Percentiles rank a stretch among this genome's conserved stretches.
phyloP scores from a whole-genome alignment of 768 basidiomycete genomes.

The Pleurotus djamor region DNA sequence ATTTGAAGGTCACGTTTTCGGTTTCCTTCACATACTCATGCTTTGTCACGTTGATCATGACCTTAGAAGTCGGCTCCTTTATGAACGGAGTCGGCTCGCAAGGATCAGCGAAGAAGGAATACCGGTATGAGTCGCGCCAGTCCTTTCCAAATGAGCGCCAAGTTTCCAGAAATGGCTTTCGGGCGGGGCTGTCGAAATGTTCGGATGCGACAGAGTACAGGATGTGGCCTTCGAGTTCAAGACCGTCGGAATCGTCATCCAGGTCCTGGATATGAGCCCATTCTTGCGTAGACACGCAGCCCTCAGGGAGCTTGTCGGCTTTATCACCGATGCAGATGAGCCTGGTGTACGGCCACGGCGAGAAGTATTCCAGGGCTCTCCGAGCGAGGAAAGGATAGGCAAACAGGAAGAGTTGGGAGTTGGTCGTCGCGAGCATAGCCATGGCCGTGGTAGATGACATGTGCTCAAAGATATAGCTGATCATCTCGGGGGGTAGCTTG shows the following conservation, averaged over 20 bases:
- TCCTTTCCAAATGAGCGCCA: neutral
- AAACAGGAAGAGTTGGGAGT: neutral
- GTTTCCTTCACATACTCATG: neutral
- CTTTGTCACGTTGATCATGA: neutral
- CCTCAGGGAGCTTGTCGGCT: slow-evolving; percentile 9
- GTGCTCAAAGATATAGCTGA: neutral
- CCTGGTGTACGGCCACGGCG: slow-evolving; percentile 2
- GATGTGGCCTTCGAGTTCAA: neutral
- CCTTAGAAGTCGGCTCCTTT: neutral
- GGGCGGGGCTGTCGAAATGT: neutral
- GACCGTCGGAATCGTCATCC: no score
- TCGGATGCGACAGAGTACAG: neutral
- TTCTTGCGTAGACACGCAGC: slow-evolving; percentile 7
- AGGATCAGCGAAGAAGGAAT: neutral
- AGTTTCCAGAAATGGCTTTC: neutral
- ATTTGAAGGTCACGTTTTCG: neutral
- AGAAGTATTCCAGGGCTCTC: neutral
- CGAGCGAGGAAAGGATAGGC: neutral
- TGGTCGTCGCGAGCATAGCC: neutral
- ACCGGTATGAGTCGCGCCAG: neutral
- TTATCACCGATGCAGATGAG: slow-evolving; percentile 10
- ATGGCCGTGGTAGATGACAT: neutral
- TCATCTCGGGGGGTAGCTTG: neutral
- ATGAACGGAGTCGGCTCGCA: neutral
- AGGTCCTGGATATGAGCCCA: neutral